phyloP scores from a whole-genome alignment of 2,329 filamentous ascomycete species.

The Talaromyces sp. region DNA sequence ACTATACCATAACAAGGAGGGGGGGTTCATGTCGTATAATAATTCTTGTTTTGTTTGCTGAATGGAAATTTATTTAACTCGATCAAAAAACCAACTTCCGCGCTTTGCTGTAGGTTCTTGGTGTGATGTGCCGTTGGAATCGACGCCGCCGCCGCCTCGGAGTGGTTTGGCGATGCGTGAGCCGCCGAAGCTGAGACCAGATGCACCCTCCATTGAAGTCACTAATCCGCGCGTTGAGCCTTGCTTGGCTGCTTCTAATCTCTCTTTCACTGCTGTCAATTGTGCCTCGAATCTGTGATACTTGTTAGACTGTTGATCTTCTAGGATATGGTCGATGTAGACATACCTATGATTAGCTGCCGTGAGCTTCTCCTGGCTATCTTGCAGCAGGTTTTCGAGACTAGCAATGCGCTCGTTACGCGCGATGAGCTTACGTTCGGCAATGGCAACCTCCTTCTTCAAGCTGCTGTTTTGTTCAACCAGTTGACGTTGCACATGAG shows the following conservation, averaged over 20 bases:
- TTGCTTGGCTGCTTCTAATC: slow-evolving; percentile 89
- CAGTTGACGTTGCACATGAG: slow-evolving; percentile 92
- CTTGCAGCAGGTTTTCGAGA: slow-evolving; percentile 85
- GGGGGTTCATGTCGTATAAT: background rate
- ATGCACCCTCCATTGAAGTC: slow-evolving; percentile 61
- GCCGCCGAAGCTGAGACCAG: slow-evolving; percentile 69
- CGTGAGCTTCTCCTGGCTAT: slow-evolving; percentile 97
- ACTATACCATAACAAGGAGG: background rate
- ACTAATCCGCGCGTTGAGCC: slow-evolving; percentile 83
- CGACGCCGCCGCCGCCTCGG: slow-evolving; percentile 48
- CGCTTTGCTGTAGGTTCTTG: slow-evolving; percentile 63
- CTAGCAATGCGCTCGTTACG: slow-evolving; percentile 96
- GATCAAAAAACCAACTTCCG: slow-evolving; percentile 56
- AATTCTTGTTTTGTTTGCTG: background rate
- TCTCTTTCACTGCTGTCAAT: slow-evolving; percentile 94
- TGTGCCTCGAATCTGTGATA: slow-evolving; percentile 84
- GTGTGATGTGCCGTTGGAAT: slow-evolving; percentile 57
- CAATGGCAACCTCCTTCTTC: slow-evolving; percentile 99
- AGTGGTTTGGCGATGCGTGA: slow-evolving; percentile 65
- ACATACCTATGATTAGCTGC: slow-evolving; percentile 94
- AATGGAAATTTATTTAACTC: slow-evolving; percentile 35
- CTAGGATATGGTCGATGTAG: slow-evolving; percentile 7
- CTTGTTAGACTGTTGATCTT: slow-evolving; percentile 20
- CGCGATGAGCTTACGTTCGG: slow-evolving; percentile 93
- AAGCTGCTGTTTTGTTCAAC: slow-evolving; percentile 96